Evolutionary conservation across 1,284 basidiomycete genomes (phyloP).

Genomic region (Uromyces viciae-fabae): DNA sequence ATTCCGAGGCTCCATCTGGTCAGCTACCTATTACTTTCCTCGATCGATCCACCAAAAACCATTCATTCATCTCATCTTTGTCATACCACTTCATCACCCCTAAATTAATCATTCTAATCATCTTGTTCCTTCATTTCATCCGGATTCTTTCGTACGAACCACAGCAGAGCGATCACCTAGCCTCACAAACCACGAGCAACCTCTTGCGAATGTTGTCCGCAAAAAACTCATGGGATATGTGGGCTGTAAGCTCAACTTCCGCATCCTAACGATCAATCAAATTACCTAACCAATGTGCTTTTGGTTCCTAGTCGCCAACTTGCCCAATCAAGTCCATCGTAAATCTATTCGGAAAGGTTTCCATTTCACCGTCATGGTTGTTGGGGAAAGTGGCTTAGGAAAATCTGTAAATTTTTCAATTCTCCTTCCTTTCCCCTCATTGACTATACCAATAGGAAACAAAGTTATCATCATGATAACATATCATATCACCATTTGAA

Average conservation of each 20-base stretch:
- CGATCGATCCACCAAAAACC: no score
- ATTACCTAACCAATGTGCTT: background rate
- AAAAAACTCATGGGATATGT: slow-evolving; percentile 87
- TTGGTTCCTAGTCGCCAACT: slow-evolving; percentile 66
- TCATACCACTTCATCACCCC: no score
- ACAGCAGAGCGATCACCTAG: background rate
- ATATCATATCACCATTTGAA: background rate
- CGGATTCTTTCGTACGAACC: no score
- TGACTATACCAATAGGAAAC: background rate
- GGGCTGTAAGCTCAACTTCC: slow-evolving; percentile 49
- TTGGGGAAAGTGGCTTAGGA: slow-evolving; percentile 96
- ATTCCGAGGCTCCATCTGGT: no score
- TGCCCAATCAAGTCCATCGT: slow-evolving; percentile 95
- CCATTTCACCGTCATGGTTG: slow-evolving; percentile 93
- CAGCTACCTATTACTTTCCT: no score
- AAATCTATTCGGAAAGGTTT: slow-evolving; percentile 89
- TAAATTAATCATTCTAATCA: no score
- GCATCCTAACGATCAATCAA: background rate
- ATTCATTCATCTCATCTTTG: no score
- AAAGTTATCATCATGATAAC: background rate
- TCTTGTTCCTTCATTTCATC: no score
- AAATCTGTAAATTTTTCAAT: slow-evolving; percentile 63
- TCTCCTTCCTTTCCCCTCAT: background rate
- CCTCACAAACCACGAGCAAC: background rate
- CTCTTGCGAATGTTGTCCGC: slow-evolving; percentile 62